Conservation (phyloP, 352 stramenopile genomes). For the Phytopythium oedochilum region DNA sequence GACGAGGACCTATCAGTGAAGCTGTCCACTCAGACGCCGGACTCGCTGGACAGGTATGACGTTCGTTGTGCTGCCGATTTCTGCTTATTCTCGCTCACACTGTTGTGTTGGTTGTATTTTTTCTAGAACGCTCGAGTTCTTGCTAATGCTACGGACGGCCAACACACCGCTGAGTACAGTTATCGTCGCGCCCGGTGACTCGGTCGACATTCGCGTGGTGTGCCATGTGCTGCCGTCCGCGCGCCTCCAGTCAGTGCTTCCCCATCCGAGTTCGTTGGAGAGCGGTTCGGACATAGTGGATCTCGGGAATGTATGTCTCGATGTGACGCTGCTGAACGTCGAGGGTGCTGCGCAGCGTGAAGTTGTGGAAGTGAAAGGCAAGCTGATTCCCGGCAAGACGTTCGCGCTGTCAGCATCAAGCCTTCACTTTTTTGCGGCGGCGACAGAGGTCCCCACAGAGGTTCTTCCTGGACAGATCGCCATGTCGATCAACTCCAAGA, state of each 20-base stretch:
- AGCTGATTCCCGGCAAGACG: constrained; percentile 72
- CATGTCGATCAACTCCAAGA: constrained; percentile 36
- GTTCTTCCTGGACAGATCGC: constrained; percentile 43
- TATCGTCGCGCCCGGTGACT: constrained; percentile 69
- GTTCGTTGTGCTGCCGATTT: background rate
- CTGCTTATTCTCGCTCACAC: background rate
- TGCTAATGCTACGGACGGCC: constrained; percentile 74
- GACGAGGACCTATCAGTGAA: constrained; percentile 80
- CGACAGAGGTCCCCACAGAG: constrained; percentile 48
- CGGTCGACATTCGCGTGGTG: constrained; percentile 78
- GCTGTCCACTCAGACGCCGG: constrained; percentile 37
- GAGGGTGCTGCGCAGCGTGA: constrained; percentile 58
- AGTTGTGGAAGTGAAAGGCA: constrained; percentile 68
- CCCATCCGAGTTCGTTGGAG: constrained; percentile 26
- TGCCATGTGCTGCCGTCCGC: constrained; percentile 67
- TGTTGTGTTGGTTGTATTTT: background rate
- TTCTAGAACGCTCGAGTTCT: constrained; percentile 52
- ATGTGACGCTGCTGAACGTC: constrained; percentile 65
- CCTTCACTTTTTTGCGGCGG: constrained; percentile 73
- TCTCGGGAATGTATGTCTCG: constrained; percentile 57
- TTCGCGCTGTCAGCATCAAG: constrained; percentile 77
- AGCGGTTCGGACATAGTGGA: constrained; percentile 46
- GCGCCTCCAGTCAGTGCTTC: constrained; percentile 41
- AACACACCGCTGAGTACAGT: constrained; percentile 71
- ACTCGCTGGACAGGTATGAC: constrained; percentile 37